Percentiles rank a stretch among this genome's conserved stretches.
Conservation (phyloP, 2,329 filamentous ascomycete species). For the Fusarium graminum region DNA sequence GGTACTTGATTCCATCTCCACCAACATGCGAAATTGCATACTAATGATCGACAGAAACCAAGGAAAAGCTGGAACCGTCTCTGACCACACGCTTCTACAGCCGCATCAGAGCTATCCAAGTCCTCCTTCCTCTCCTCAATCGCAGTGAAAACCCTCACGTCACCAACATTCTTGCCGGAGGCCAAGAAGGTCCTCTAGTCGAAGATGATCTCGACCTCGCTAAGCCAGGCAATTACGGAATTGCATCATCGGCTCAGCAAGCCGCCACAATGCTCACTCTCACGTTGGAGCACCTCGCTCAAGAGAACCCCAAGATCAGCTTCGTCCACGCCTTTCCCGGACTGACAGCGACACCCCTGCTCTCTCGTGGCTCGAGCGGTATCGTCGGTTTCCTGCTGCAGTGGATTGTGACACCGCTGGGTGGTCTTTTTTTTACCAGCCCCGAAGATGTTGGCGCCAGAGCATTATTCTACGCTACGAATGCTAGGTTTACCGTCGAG, state of each 20-base stretch:
- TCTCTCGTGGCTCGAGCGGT: constrained; percentile 43
- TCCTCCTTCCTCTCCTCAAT: constrained; percentile 67
- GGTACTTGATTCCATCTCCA: constrained; percentile 15
- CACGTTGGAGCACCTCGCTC: constrained; percentile 61
- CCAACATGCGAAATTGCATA: rapidly evolving
- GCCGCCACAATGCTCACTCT: constrained; percentile 64
- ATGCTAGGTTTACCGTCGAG: constrained; percentile 37
- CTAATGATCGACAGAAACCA: constrained; percentile 59
- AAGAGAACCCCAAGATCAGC: constrained; percentile 56
- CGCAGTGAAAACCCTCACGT: constrained; percentile 59
- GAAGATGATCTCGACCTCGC: constrained; percentile 60
- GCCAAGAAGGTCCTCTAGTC: constrained; percentile 62
- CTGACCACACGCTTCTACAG: constrained; percentile 68
- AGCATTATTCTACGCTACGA: constrained; percentile 44
- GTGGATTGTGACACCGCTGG: constrained; percentile 32
- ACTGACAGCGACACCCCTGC: constrained; percentile 40
- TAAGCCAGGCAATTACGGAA: constrained; percentile 52
- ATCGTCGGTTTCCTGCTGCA: constrained; percentile 27
- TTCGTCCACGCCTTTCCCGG: constrained; percentile 56
- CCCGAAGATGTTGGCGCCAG: constrained; percentile 41
- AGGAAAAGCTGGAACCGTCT: constrained; percentile 67
- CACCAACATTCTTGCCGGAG: constrained; percentile 62
- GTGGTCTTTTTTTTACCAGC: constrained; percentile 27
- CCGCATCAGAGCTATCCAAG: constrained; percentile 67
- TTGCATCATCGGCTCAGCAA: constrained; percentile 58